Base-by-base conservation (phyloP, 441 rosid genomes). In the Mallotus repandus region DNA sequence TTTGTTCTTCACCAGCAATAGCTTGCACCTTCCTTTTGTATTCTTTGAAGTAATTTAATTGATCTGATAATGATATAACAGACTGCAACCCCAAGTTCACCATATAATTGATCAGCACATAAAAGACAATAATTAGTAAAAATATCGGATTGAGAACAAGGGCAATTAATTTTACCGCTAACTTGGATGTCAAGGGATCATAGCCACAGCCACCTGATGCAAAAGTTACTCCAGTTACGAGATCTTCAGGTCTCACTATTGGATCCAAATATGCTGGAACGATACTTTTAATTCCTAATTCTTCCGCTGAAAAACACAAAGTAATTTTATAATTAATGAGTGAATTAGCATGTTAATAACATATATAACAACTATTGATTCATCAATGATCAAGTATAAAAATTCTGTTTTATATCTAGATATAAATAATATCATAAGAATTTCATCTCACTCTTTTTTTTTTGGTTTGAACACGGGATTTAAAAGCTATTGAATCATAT, bases 181-280 rank as follows among this genome's bases (percentile, higher is more conserved):
- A 66, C 66, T 65, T 73, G 2, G 98, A 67, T 22, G 99, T 94
- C 65, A 89, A 22, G 21, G 99, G 95, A 81, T 92, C 97, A 53
- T 77, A 94, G 18, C 98, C 98, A 3, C 81, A 18, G 70, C 89
- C 97, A 29, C 98, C 91, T 0, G 99, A 92, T 45, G 98, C 99
- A 73, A 95, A 95, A 72, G 88, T 81, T 19, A 91, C 98, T 25
- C 99, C 99, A 6, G 97, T 91, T 71, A 77, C 9, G 9, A 91
- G 89, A 79, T 95, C 98, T 70, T 80, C 35, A 11, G 87, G 77
- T 68, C 56, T 66, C 62, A 92, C 41, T 5, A 76, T 69, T 55
- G 91, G 88, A 64, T 89, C 93, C 57, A 92, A 67, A 78, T 92
- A 94, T 45, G 98, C 88, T 0, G 97, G 98, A 41, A 94, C 72